Percentiles rank a stretch among this genome's conserved stretches.
Conservation (phyloP, 2,329 filamentous ascomycete species). For the Ceratocystis cubensis region DNA sequence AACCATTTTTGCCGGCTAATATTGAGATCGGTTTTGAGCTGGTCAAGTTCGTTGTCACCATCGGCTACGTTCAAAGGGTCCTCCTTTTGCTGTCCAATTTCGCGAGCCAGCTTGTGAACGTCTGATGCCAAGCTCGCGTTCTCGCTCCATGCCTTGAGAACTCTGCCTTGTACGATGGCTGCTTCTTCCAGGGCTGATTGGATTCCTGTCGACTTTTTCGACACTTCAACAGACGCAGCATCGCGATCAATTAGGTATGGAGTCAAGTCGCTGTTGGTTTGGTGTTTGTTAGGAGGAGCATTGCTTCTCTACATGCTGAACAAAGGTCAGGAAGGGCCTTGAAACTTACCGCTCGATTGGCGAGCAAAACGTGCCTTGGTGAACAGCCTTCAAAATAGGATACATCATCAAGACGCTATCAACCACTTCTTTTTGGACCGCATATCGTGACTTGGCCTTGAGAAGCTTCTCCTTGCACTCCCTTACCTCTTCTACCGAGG, state of each 20-base stretch:
- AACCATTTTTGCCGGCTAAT: constrained; percentile 55
- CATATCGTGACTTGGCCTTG: constrained; percentile 56
- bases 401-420: constrained; percentile 59
- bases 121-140: constrained; percentile 52
- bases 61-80: constrained; percentile 42
- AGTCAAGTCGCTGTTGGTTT: constrained; percentile 46
- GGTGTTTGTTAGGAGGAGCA: not conserved
- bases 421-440: constrained; percentile 55
- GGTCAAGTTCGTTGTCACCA: constrained; percentile 42
- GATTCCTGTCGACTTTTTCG: constrained; percentile 44
- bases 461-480: constrained; percentile 53
- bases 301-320: not conserved
- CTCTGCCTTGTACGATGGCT: constrained; percentile 45
- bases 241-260: constrained; percentile 57
- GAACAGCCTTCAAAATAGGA: constrained; percentile 65
- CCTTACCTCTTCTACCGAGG: constrained; percentile 40
- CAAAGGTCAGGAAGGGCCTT: not conserved
- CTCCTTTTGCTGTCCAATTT: constrained; percentile 40
- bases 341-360: constrained; percentile 52
- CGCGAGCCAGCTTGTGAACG: constrained; percentile 50
- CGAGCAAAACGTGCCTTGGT: constrained; percentile 50
- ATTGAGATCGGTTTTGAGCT: constrained; percentile 47
- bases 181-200: constrained; percentile 41
- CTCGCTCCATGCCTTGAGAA: constrained; percentile 40
- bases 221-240: constrained; percentile 48